Evolutionary conservation across 257 asterid genomes (phyloP).

Genomic region (Primulina huaijiensis): DNA sequence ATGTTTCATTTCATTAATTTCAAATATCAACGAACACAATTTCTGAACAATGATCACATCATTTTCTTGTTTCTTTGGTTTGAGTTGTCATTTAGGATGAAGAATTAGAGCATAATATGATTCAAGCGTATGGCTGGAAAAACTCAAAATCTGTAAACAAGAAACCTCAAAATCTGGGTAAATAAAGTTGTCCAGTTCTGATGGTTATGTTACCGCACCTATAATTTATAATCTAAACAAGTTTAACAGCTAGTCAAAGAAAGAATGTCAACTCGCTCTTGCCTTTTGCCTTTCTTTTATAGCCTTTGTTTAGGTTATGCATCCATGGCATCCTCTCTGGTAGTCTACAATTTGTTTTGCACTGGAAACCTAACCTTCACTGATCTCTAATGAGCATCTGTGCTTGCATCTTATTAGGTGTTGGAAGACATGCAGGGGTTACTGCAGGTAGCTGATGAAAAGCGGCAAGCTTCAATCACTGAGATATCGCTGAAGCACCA

Average conservation of each 20-base stretch:
- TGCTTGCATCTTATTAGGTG: slow-evolving; percentile 51
- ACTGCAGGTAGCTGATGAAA: slow-evolving; percentile 83
- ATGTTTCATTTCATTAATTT: slow-evolving; percentile 2
- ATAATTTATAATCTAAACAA: background rate
- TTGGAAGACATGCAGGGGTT: slow-evolving; percentile 61
- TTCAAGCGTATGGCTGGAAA: background rate
- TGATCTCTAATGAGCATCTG: slow-evolving; percentile 4
- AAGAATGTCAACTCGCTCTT: background rate
- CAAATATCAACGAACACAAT: background rate
- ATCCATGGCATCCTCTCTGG: slow-evolving; percentile 15
- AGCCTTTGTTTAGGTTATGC: background rate
- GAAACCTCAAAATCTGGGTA: background rate
- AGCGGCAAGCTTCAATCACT: slow-evolving; percentile 60
- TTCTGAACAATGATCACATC: slow-evolving; percentile 2
- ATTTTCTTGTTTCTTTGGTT: slow-evolving; percentile 2
- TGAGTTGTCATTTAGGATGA: slow-evolving; percentile 9
- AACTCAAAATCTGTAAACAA: slow-evolving; percentile 12
- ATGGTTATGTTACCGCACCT: background rate
- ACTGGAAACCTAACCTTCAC: background rate
- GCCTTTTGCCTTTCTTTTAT: background rate
- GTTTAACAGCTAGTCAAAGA: slow-evolving; percentile 6
- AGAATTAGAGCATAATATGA: background rate
- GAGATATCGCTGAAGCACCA: slow-evolving; percentile 83
- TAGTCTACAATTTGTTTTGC: slow-evolving; percentile 14
- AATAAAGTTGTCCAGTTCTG: slow-evolving; percentile 5